phyloP scores from a whole-genome alignment of 345 rosid species.

The Geranium brycei region DNA sequence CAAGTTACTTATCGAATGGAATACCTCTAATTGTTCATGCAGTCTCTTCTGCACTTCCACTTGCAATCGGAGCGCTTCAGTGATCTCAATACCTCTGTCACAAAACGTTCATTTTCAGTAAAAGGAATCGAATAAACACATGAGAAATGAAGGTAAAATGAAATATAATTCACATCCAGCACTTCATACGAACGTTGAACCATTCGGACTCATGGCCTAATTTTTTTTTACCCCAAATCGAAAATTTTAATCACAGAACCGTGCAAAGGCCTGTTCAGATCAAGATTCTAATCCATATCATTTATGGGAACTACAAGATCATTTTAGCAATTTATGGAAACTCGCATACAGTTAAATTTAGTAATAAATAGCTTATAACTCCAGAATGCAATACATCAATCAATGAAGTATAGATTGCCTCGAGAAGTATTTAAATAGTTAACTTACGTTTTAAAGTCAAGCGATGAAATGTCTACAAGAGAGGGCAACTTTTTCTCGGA shows the following conservation, averaged over 20 bases:
- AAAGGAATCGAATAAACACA: neutral
- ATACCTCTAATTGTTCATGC: slow-evolving; percentile 96
- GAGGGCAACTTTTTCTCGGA: slow-evolving; percentile 46
- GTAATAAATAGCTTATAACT: neutral
- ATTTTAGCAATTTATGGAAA: slow-evolving; percentile 1
- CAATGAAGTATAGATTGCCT: neutral
- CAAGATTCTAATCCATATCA: too few species aligned
- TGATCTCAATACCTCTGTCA: slow-evolving; percentile 55
- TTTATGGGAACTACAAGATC: neutral
- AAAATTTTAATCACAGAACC: too few species aligned
- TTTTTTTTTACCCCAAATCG: too few species aligned
- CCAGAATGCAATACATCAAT: neutral
- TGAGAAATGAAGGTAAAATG: slow-evolving; percentile 1
- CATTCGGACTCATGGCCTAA: too few species aligned
- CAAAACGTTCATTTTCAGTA: neutral
- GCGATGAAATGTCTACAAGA: slow-evolving; percentile 45
- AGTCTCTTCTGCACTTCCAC: slow-evolving; percentile 84
- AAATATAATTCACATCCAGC: slow-evolving; percentile 1
- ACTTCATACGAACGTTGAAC: neutral
- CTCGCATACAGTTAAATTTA: neutral
- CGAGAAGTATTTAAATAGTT: neutral
- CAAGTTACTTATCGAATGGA: neutral
- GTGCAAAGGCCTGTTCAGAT: too few species aligned
- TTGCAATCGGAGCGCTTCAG: slow-evolving; percentile 81
- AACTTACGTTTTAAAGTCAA: slow-evolving; percentile 55